Percentiles rank a stretch among this genome's conserved stretches.
Evolutionary conservation across 352 stramenopile genomes (phyloP).

Genomic region (Phytophthora sp.): DNA sequence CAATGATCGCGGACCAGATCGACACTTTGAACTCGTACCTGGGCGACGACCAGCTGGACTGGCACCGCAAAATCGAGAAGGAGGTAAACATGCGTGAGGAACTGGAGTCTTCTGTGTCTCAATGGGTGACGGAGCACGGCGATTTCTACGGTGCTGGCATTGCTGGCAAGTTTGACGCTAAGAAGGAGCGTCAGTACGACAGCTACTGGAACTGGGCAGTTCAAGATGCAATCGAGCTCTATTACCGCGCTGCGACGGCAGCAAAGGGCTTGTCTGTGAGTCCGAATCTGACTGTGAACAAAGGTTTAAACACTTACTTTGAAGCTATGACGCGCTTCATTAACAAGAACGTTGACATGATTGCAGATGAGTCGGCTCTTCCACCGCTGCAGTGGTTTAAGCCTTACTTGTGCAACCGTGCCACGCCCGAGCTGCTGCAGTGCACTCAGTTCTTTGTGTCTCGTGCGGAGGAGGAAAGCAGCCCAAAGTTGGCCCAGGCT

Average conservation of each 20-base stretch:
- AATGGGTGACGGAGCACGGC: constrained; percentile 64
- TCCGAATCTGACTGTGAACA: constrained; percentile 31
- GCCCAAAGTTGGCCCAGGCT: constrained; percentile 52
- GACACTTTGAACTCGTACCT: constrained; percentile 54
- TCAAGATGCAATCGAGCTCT: constrained; percentile 72
- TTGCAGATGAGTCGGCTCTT: constrained; percentile 21
- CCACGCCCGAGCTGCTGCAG: constrained; percentile 68
- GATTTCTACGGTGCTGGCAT: constrained; percentile 66
- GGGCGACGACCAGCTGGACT: constrained; percentile 57
- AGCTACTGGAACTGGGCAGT: constrained; percentile 87
- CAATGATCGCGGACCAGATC: constrained; percentile 66
- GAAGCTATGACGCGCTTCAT: constrained; percentile 50
- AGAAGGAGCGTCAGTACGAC: constrained; percentile 79
- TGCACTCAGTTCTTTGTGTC: constrained; percentile 58
- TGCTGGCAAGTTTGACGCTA: constrained; percentile 65
- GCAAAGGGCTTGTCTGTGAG: constrained; percentile 18
- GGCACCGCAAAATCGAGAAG: constrained; percentile 53
- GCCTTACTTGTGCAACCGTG: constrained; percentile 68
- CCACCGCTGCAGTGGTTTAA: constrained; percentile 54
- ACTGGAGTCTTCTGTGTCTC: constrained; percentile 54
- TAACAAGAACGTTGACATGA: constrained; percentile 37
- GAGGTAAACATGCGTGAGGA: constrained; percentile 60
- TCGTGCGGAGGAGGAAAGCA: constrained; percentile 49
- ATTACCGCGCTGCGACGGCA: constrained; percentile 50
- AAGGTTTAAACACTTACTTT: constrained; percentile 52